These are phyloP conservation scores for Cystoisospora suis DNA, from an alignment of 169 alveolate species.

Conservation along the genomic window DNA sequence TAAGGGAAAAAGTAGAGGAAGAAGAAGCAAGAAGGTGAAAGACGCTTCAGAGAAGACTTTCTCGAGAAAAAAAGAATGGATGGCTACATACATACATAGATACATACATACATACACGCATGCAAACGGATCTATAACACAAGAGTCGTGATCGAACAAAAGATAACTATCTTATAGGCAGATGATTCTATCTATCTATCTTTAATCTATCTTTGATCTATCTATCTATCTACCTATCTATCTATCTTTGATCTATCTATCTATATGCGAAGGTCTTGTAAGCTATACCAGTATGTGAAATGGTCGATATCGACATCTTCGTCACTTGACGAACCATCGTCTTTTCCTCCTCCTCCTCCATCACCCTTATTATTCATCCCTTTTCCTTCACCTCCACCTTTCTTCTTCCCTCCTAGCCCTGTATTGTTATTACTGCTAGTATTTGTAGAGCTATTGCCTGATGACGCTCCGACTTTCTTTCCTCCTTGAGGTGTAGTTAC, in stretches of 20 bases:
- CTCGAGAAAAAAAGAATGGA: not conserved
- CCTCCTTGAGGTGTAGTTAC: not conserved
- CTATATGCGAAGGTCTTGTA: not conserved
- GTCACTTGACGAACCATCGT: too few relatives aligned
- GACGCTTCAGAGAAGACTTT: not conserved
- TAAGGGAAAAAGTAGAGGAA: not conserved
- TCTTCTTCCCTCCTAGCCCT: not conserved
- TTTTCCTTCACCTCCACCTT: not conserved
- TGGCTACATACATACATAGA: not conserved
- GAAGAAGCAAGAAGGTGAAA: not conserved
- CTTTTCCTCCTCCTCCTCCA: too few relatives aligned
- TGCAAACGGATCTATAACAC: too few relatives aligned
- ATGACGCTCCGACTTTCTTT: not conserved
- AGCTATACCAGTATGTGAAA: not conserved
- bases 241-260: not conserved
- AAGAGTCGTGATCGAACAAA: too few relatives aligned
- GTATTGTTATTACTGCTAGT: not conserved
- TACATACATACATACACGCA: not conserved
- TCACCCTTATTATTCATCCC: not conserved
- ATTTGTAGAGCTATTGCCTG: too few relatives aligned
- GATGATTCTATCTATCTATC: too few relatives aligned
- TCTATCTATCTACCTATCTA: too few relatives aligned
- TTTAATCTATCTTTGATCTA: too few relatives aligned
- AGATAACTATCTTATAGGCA: too few relatives aligned
- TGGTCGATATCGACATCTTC: not conserved